phyloP scores from a whole-genome alignment of 805 yeast genomes.

The Komagataella kurtzmanii region DNA sequence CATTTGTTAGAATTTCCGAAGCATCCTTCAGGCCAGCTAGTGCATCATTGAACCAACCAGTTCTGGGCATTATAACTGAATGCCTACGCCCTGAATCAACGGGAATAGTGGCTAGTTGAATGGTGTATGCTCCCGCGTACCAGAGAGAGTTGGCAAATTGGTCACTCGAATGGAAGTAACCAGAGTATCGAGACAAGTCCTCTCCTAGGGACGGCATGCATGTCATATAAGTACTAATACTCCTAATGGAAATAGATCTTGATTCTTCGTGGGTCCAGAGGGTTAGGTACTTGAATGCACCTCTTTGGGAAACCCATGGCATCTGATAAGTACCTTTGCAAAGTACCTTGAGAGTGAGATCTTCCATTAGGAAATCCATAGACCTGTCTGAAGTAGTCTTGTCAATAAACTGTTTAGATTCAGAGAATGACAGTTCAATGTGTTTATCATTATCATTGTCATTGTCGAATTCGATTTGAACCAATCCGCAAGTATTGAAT shows the following conservation, averaged over 20 bases:
- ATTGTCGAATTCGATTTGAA: conserved; percentile 2
- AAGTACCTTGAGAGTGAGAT: conserved; percentile 3
- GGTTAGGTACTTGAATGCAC: conserved; percentile 5
- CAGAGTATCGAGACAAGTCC: conserved; percentile 2
- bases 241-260: conserved; percentile 1
- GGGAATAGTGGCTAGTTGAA: conserved; percentile 19
- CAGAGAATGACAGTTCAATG: conserved; percentile 3
- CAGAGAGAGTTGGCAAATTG: conserved; percentile 32
- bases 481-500: conserved; percentile 5
- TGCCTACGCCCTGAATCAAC: conserved; percentile 31
- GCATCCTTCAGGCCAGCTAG: conserved; percentile 6
- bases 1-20: conserved; percentile 4
- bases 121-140: conserved; percentile 28
- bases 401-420: conserved; percentile 3
- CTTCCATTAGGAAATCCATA: conserved; percentile 6
- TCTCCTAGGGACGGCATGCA: conserved; percentile 6
- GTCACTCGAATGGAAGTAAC: conserved; percentile 17
- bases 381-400: conserved; percentile 3
- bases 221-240: conserved; percentile 3
- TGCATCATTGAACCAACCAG: conserved; percentile 20
- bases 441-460: conserved; percentile 2
- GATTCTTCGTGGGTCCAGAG: conserved; percentile 1
- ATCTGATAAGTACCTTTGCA: conserved; percentile 3
- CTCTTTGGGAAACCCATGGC: conserved; percentile 4
- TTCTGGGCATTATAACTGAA: conserved; percentile 17